phyloP scores from a whole-genome alignment of 257 asterid species.

The Plectranthus barbatus region DNA sequence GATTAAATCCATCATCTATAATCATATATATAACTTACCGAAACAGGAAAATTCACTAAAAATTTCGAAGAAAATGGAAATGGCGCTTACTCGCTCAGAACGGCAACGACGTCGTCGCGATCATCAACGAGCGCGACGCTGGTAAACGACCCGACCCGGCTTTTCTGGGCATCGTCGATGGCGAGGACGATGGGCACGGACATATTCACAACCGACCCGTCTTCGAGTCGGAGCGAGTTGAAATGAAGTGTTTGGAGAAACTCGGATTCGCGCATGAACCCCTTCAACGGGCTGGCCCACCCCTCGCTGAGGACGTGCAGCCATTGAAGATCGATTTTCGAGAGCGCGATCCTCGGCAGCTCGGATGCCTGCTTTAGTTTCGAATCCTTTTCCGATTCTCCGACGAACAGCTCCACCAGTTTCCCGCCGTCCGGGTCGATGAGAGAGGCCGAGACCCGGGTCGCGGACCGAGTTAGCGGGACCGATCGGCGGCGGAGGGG shows the following conservation, averaged over 20 bases:
- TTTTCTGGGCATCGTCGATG: constrained; percentile 66
- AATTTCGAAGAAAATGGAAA: neutral
- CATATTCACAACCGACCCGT: constrained; percentile 84
- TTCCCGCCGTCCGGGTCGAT: constrained; percentile 91
- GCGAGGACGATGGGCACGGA: constrained; percentile 95
- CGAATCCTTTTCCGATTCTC: constrained; percentile 36
- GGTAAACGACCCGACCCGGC: constrained; percentile 41
- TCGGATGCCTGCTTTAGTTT: constrained; percentile 31
- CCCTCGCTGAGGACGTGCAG: too few relatives aligned
- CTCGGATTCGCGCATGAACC: constrained; percentile 92
- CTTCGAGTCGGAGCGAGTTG: constrained; percentile 61
- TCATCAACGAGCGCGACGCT: constrained; percentile 82
- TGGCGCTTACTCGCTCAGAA: constrained; percentile 52
- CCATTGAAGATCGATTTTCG: constrained; percentile 83
- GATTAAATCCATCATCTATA: neutral
- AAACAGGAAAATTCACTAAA: neutral
- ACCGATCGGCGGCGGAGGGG: constrained; percentile 17
- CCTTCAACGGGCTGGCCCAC: constrained; percentile 98
- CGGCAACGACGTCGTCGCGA: constrained; percentile 44
- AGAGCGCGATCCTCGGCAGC: constrained; percentile 58
- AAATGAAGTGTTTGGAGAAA: constrained; percentile 99
- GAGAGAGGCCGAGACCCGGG: constrained; percentile 45
- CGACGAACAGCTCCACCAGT: constrained; percentile 58
- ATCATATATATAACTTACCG: neutral
- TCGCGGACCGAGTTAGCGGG: constrained; percentile 17